A percentile compares a stretch with the other conserved stretches of the same genome.
Conservation (phyloP, 371 early-diverging fungal genomes). For the Mortierella sp. region DNA sequence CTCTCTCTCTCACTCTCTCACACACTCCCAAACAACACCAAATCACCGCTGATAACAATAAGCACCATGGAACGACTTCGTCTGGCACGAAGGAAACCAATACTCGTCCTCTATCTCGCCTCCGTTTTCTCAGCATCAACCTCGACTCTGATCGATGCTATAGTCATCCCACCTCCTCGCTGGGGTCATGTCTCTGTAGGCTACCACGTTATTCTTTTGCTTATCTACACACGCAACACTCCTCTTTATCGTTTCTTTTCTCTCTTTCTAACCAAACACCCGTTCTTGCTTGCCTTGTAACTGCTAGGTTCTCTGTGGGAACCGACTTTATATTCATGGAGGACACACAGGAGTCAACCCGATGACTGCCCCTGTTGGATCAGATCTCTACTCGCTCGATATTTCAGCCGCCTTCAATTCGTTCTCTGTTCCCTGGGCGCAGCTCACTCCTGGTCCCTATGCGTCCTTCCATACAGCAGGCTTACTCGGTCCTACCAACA, state of each 20-base stretch:
- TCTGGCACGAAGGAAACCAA: not conserved
- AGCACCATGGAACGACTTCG: not conserved
- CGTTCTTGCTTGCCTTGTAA: not conserved
- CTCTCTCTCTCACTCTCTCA: not conserved
- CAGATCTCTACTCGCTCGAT: conserved; percentile 50
- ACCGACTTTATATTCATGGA: conserved; percentile 45
- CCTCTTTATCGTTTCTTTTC: not conserved
- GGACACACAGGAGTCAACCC: conserved; percentile 55
- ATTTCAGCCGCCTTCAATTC: conserved; percentile 42
- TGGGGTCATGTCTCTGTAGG: conserved; percentile 55
- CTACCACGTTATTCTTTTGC: too few relatives aligned
- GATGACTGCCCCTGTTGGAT: conserved; percentile 43
- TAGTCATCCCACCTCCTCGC: conserved; percentile 44
- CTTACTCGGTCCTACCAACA: conserved; percentile 34
- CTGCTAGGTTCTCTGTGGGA: conserved; percentile 39
- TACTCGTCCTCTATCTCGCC: conserved; percentile 3
- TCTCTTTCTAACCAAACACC: not conserved
- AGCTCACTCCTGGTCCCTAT: conserved; percentile 51
- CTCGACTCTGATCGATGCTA: conserved; percentile 2
- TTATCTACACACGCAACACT: not conserved
- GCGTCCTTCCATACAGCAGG: conserved; percentile 40
- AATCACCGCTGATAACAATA: not conserved
- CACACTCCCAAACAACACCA: not conserved
- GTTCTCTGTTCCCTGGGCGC: conserved; percentile 48
- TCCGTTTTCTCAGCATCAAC: not conserved